Percentiles rank a stretch among this genome's conserved stretches.
phyloP scores from a whole-genome alignment of 495 filamentous ascomycete species.

The Tuber indicum region DNA sequence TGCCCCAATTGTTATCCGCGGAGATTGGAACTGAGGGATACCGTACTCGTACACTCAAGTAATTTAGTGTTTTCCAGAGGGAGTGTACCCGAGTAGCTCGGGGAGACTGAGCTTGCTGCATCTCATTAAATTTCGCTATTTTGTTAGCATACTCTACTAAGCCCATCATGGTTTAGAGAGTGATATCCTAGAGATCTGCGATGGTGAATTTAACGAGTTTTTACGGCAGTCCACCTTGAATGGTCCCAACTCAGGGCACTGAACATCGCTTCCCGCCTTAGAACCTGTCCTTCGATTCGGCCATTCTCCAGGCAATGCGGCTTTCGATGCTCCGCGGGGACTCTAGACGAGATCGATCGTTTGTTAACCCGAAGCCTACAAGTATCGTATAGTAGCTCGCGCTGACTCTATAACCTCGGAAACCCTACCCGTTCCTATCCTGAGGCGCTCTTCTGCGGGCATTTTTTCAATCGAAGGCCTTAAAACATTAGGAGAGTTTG shows the following conservation, averaged over 20 bases:
- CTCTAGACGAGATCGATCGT: not conserved
- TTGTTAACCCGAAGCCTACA: not conserved
- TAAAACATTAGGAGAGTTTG: not conserved
- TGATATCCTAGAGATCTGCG: too few relatives aligned
- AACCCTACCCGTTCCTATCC: not conserved
- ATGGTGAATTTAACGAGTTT: too few relatives aligned
- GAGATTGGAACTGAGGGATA: not conserved
- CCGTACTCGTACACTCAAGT: too few relatives aligned
- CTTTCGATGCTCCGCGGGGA: not conserved
- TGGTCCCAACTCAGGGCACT: not conserved
- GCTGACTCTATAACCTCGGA: not conserved
- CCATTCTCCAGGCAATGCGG: not conserved
- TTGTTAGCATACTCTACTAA: too few relatives aligned
- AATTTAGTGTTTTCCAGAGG: too few relatives aligned
- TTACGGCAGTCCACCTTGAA: not conserved
- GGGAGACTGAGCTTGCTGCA: too few relatives aligned
- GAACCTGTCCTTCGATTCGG: not conserved
- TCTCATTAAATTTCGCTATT: too few relatives aligned
- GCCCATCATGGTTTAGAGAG: too few relatives aligned
- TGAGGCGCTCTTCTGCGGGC: not conserved
- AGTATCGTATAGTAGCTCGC: not conserved
- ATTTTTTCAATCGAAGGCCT: not conserved
- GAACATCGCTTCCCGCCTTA: not conserved
- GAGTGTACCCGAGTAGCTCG: not conserved
- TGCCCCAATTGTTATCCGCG: not conserved